Percentiles rank a stretch among this genome's conserved stretches.
Evolutionary conservation across 148 eudicot species (phyloP).

Genomic region (Rhododendron mucronatum): DNA sequence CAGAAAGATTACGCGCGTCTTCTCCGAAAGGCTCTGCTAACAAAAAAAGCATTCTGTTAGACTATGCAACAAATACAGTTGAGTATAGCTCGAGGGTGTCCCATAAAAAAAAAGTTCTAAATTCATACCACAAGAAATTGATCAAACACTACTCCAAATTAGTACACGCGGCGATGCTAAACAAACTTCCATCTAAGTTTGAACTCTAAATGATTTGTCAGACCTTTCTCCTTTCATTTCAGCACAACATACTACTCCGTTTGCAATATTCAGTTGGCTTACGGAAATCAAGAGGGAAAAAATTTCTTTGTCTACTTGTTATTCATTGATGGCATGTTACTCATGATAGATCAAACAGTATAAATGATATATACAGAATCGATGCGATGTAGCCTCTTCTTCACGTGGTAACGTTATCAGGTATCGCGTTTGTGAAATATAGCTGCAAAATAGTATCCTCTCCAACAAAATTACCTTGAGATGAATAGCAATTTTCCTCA

Average conservation of each 20-base stretch:
- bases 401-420: not conserved
- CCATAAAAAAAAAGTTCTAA: not conserved
- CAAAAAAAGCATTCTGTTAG: slow-evolving; percentile 2
- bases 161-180: not conserved
- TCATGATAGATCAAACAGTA: not conserved
- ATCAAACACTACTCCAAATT: not conserved
- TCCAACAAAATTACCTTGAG: slow-evolving; percentile 35
- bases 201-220: not conserved
- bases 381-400: not conserved
- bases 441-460: not conserved
- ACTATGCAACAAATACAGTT: slow-evolving; percentile 1
- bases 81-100: not conserved
- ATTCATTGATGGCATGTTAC: not conserved
- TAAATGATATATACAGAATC: not conserved
- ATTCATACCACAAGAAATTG: not conserved
- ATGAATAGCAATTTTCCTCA: slow-evolving; percentile 54
- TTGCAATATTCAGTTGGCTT: not conserved
- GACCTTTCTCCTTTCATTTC: not conserved
- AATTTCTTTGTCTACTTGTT: not conserved
- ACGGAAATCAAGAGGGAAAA: not conserved
- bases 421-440: not conserved
- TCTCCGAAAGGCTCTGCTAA: slow-evolving; percentile 47
- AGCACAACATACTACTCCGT: not conserved
- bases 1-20: slow-evolving; percentile 53
- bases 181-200: not conserved